A percentile compares a stretch with the other conserved stretches of the same genome.
These are phyloP conservation scores for Eucalyptus cloeziana DNA, from an alignment of 345 rosid genomes.

Conservation along the genomic window DNA sequence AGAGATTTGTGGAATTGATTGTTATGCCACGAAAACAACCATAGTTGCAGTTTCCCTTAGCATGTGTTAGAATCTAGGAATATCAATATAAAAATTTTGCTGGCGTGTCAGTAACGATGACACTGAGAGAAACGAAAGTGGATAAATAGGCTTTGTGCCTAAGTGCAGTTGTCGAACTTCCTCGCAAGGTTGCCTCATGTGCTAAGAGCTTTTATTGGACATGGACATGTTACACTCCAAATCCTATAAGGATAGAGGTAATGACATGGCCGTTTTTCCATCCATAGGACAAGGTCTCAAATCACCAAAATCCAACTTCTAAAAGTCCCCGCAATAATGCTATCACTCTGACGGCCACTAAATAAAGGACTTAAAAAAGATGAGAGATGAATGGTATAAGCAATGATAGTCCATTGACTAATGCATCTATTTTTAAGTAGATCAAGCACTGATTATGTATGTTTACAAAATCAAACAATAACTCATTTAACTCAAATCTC, in stretches of 20 bases:
- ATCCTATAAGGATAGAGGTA: too few relatives aligned
- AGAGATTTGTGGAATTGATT: neutral
- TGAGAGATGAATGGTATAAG: too few relatives aligned
- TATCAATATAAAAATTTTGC: neutral
- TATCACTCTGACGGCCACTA: rapidly evolving
- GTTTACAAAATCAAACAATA: rapidly evolving
- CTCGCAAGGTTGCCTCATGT: rapidly evolving
- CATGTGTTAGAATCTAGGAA: neutral
- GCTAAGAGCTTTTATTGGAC: neutral
- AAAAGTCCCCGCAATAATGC: too few relatives aligned
- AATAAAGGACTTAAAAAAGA: too few relatives aligned
- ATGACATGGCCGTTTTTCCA: too few relatives aligned
- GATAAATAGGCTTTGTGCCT: neutral
- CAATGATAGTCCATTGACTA: rapidly evolving
- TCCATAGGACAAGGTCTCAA: too few relatives aligned
- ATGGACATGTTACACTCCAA: neutral
- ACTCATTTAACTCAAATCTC: too few relatives aligned
- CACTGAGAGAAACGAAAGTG: neutral
- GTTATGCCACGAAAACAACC: neutral
- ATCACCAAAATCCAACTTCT: too few relatives aligned
- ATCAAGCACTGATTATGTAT: rapidly evolving
- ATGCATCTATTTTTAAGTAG: too few relatives aligned
- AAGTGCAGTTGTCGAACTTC: rapidly evolving
- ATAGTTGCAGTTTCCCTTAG: neutral
- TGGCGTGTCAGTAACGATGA: neutral